Evolutionary conservation across 768 basidiomycete genomes (phyloP), one percentile per base, ranked within the genome.

Genomic region (Naganishia vaughanmartiniae): DNA sequence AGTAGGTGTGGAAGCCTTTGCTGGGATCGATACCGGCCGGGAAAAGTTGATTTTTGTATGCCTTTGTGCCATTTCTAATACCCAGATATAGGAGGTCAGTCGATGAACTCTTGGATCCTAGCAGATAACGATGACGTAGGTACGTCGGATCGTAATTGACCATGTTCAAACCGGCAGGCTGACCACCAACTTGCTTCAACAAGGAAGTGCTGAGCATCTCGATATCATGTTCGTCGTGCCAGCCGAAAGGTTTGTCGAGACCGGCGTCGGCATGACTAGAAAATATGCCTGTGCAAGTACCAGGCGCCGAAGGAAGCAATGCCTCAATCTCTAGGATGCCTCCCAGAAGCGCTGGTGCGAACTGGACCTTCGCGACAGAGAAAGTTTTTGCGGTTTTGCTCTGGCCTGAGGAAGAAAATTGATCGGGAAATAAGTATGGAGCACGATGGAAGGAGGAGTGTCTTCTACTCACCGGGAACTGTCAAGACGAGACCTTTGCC

Each of bases 131-230:
- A 31, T 4, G 10, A 11, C 19, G 30, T 6, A 63, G 26, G 36
- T 63, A 63, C 60, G 17, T 42, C 7, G 39, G 60, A 30, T 42
- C 24, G 60, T 63, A 63, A 34, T 45, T 45, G n/a, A 63, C 24
- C 60, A 63, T 63, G 24, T 45, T 26, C 42, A 63, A 28, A 42
- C 60, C 60, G 5, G 60, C 60, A 30, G 60, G 60, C 15, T 63
- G 39, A 45, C 26, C n/a, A 14, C 24, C n/a, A 19, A 24, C 24
- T 34, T 63, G 60, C 26, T 39, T 26, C 39, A 63, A 30, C n/a
- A 63, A 21, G 42, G 60, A 63, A 15, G 60, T 42, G 19, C 60
- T 36, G 11, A 63, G 60, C 60, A 63, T 63, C 24, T 63, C 60
- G 42, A 63, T 45, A n/a, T 63, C 60, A 15, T 42, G 36, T 26